Percentiles rank a stretch among this genome's conserved stretches.
Evolutionary conservation across 208 protist species (phyloP).

Genomic region (Lotmaria passim): DNA sequence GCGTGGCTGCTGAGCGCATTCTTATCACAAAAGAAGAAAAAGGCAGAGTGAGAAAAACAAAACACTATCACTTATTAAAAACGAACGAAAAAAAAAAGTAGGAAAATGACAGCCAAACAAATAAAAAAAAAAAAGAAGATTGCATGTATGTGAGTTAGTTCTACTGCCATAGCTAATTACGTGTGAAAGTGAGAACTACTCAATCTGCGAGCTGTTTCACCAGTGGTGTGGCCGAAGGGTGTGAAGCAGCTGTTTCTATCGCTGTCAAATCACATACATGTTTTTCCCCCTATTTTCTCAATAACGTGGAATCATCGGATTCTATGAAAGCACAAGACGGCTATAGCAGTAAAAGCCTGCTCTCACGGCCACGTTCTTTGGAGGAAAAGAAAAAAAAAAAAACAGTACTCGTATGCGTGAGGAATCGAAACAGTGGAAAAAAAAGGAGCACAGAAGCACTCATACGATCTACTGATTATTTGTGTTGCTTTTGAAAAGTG

Average conservation of each 20-base stretch:
- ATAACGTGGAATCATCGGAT: too few relatives aligned
- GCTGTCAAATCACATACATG: neutral
- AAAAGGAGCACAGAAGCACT: neutral
- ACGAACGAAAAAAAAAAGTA: constrained; percentile 11
- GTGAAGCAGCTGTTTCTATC: constrained; percentile 5
- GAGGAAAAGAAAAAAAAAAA: neutral
- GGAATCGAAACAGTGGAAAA: neutral
- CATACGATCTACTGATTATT: neutral
- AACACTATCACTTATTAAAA: constrained; percentile 4
- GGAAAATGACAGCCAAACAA: constrained; percentile 12
- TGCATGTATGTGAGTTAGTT: neutral
- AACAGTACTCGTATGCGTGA: neutral
- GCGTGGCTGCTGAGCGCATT: neutral
- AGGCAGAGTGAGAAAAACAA: neutral
- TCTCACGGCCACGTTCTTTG: neutral
- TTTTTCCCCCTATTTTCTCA: neutral
- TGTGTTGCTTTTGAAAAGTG: neutral
- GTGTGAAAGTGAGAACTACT: neutral
- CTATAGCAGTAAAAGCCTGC: neutral
- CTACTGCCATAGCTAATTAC: neutral
- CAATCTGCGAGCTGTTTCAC: neutral
- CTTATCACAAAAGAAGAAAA: neutral
- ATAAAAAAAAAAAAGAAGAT: neutral
- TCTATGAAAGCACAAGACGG: neutral
- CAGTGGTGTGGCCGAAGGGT: neutral